These are phyloP conservation scores for Colletotrichum sublineola DNA, from an alignment of 2,329 filamentous ascomycete species.

Conservation along the genomic window DNA sequence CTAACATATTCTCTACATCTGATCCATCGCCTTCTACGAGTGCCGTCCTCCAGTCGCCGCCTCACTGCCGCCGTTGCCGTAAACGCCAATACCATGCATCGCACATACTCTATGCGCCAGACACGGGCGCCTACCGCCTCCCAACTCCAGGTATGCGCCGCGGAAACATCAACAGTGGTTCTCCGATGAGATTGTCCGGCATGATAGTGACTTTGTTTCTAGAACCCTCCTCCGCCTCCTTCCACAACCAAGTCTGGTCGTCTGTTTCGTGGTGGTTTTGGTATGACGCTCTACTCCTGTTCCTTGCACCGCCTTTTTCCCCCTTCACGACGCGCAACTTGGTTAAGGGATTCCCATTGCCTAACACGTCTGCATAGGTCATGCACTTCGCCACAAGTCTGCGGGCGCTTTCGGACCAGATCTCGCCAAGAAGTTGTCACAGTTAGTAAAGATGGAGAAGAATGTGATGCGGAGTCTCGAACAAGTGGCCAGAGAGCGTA, in stretches of 20 bases:
- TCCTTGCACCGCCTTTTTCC: conserved; percentile 7
- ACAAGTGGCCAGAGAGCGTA: conserved; percentile 92
- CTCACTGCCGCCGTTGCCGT: not conserved
- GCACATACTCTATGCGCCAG: conserved; percentile 99
- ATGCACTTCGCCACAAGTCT: conserved; percentile 79
- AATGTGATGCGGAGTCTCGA: conserved; percentile 99
- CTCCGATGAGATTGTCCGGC: conserved; percentile 21
- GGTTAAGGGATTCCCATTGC: not conserved
- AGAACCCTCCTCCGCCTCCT: conserved; percentile 93
- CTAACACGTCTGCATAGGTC: conserved; percentile 58
- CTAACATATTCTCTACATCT: not conserved
- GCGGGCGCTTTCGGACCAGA: conserved; percentile 86
- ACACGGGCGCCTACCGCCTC: conserved; percentile 95
- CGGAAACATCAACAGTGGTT: not conserved
- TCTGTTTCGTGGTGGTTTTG: conserved; percentile 87
- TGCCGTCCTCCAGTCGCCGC: not conserved
- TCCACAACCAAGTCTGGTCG: conserved; percentile 93
- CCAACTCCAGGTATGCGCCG: conserved; percentile 67
- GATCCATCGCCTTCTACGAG: not conserved
- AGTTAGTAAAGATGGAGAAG: conserved; percentile 99
- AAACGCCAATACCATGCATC: conserved; percentile 78
- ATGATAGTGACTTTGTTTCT: conserved; percentile 45
- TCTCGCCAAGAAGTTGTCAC: conserved; percentile 95
- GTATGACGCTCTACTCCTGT: conserved; percentile 68
- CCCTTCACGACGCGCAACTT: not conserved